phyloP scores from a whole-genome alignment of 805 yeast genomes.

The Sugiyamaella floridensis region DNA sequence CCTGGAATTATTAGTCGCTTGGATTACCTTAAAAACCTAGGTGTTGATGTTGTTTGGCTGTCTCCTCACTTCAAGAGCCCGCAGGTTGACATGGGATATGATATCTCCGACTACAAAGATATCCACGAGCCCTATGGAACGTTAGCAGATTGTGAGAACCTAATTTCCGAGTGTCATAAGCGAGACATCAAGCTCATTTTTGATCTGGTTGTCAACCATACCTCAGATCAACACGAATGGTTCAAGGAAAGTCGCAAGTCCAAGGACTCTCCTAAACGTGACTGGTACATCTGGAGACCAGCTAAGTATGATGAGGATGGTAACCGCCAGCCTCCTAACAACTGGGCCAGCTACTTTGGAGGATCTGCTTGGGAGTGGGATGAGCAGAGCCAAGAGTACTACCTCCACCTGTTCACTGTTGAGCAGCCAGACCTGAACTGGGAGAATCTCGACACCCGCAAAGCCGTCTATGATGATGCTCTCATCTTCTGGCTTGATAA shows the following conservation, averaged over 20 bases:
- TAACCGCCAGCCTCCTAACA: constrained; percentile 47
- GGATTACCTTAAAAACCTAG: constrained; percentile 45
- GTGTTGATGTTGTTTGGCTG: constrained; percentile 49
- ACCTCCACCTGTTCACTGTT: constrained; percentile 45
- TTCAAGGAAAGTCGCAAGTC: constrained; percentile 49
- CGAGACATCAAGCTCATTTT: constrained; percentile 46
- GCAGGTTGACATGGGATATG: constrained; percentile 59
- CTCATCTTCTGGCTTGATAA: constrained; percentile 47
- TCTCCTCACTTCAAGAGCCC: constrained; percentile 55
- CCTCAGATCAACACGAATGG: constrained; percentile 51
- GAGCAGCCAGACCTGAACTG: constrained; percentile 59
- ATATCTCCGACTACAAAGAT: constrained; percentile 47
- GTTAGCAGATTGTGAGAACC: constrained; percentile 43
- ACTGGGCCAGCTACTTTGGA: constrained; percentile 48
- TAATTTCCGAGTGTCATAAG: constrained; percentile 41
- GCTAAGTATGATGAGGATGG: constrained; percentile 41
- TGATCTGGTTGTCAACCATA: constrained; percentile 55
- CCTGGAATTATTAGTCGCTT: constrained; percentile 46
- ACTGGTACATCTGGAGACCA: constrained; percentile 56
- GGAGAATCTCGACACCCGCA: constrained; percentile 41
- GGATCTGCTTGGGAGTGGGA: constrained; percentile 58
- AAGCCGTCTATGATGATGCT: constrained; percentile 41
- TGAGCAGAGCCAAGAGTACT: constrained; percentile 48
- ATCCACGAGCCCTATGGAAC: constrained; percentile 49
- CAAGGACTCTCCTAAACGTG: constrained; percentile 47